Evolutionary conservation across 1,139 yeast genomes (phyloP), one percentile per base, ranked within the genome.

Genomic region (Debaryomyces psychrophilus): DNA sequence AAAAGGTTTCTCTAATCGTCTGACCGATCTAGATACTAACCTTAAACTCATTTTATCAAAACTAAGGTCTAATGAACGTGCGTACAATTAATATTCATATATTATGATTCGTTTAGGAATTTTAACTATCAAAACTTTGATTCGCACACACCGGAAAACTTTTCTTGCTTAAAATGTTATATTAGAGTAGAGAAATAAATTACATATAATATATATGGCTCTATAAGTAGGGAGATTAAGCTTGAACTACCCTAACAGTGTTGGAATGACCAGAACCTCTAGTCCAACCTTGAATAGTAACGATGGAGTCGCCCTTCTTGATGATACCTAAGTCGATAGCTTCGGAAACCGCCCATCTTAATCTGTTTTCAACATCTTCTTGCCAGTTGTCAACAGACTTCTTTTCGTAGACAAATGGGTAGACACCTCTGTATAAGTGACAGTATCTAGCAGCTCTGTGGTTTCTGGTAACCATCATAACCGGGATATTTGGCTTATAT

Each of bases 221-320:
- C 20, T 38, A 38, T 26, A 31, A 15, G 20, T 20, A 27, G 31
- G n/a, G 25, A 38, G 15, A 28, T 61, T 73, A 75, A 58, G 80
- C 80, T 62, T 73, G 77, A 51, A 77, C 79, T 59, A 77, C 70
- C 82, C 98, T 93, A 73, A 93, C 83, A 56, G 99, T 93, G 87
- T 93, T 93, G 67, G 99, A 88, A 83, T 93, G 97, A 68, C 99
- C 99, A 56, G 92, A 81, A 76, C 99, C 99, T 71, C 95, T 88
- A 67, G 96, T 89, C 95, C 97, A 93, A 71, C 99, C 99, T 82
- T 93, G 99, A 68, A 93, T 87, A 66, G 96, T 89, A 60, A 93
- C 90, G 63, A 90, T 87, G 51, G 88, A 79, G 71, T 90, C 97
- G 71, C 97, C 97, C 73, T 83, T 83, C 64, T 77, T 74, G 69